A percentile compares a stretch with the other conserved stretches of the same genome.
Evolutionary conservation across 768 basidiomycete species (phyloP).

Genomic region (Podaxis sp.): DNA sequence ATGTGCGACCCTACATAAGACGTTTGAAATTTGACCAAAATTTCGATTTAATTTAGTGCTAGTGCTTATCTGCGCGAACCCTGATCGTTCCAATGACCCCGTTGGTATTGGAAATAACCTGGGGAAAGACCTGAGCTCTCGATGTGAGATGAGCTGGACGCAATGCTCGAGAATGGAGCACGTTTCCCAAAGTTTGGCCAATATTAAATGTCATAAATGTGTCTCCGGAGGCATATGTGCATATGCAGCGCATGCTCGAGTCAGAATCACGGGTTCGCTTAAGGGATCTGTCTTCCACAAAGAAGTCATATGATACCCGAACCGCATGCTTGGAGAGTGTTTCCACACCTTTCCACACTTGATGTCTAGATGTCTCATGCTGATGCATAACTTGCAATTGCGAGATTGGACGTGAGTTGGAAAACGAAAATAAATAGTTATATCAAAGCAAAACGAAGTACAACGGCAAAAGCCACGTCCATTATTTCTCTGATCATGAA

Average conservation of each 20-base stretch:
- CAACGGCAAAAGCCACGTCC: neutral
- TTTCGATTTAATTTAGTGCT: neutral
- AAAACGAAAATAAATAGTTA: constrained; percentile 5
- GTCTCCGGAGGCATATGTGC: neutral
- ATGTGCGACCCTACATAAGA: neutral
- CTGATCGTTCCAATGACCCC: neutral
- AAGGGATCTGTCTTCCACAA: neutral
- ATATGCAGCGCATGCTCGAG: neutral
- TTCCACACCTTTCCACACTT: neutral
- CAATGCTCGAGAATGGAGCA: neutral
- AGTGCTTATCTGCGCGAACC: neutral
- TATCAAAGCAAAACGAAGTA: constrained; percentile 8
- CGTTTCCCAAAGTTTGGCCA: neutral
- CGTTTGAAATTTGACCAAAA: neutral
- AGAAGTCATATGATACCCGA: constrained; percentile 3
- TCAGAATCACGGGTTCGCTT: neutral
- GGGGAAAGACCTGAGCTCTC: neutral
- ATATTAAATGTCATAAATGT: too few species aligned
- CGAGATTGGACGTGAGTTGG: neutral
- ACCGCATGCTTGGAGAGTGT: neutral
- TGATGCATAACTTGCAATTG: neutral
- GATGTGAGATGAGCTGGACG: neutral
- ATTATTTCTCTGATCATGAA: neutral
- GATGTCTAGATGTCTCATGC: neutral
- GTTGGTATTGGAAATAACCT: neutral